Base-by-base conservation (phyloP, 2,329 filamentous ascomycete genomes). In the Aspergillus sclerotialis region DNA sequence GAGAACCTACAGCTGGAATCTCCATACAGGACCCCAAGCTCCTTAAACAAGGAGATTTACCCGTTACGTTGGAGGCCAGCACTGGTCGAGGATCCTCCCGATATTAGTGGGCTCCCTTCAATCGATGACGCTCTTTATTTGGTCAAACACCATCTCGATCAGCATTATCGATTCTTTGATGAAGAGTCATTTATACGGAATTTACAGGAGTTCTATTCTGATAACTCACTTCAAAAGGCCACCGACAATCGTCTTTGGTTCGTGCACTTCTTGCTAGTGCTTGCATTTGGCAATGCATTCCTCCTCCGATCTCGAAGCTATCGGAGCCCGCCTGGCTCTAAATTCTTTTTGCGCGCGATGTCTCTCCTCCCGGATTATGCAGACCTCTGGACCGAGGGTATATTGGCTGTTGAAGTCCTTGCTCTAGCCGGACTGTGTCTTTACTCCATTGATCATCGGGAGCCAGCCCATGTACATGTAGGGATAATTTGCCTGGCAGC, bases 391-490 rank as follows among this genome's bases (percentile, higher is more conserved):
- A 59, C 59, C 30, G 56, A 64, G 30, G 60, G 58, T 5, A 30
- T 66, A 11, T 24, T 63, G 29, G 59, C 54, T 2, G 59, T 63
- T 24, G 60, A 65, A 29, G 53, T 61, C 4, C 30, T 64, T 11
- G 58, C 61, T 4, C 38, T 64, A 37, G 52, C 48, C 9, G 61
- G 52, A 1, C 29, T 65, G 9, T 65, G 63, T 35, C 37, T 65
- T 2, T 65, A 60, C 19, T 58, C 58, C 2, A 61, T 62, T 11
- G 58, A 64, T 28, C 46, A 61, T 14, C 50, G 61, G 28, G 62
- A 65, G 21, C 54, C 51, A 3, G 60, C 55, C 1, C 53, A 55
- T 35, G 30, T 53, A 12, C 48, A 55, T 36, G 54, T 58, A 46
- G 42, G 51, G 19, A 13, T 21, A 34, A 7, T 16, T 17, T 4